These are phyloP conservation scores for Ganoderma sp. DNA, from an alignment of 1,284 basidiomycete genomes.

Conservation along the genomic window DNA sequence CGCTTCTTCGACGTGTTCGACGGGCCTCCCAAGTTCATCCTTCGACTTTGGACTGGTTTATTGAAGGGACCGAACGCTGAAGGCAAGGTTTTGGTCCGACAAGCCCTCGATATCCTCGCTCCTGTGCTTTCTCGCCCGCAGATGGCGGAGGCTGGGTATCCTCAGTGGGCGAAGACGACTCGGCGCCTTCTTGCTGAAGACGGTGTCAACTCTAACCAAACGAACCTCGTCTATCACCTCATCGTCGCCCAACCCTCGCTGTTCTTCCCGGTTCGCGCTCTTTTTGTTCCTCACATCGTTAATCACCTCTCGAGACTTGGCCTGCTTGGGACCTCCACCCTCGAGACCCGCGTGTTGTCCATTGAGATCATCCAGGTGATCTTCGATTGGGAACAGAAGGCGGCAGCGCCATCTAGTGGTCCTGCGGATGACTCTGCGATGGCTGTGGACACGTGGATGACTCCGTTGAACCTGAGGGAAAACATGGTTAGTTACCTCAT, in stretches of 20 bases:
- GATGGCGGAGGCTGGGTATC: slow-evolving; percentile 64
- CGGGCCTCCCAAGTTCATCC: slow-evolving; percentile 91
- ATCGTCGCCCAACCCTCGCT: slow-evolving; percentile 91
- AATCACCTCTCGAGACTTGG: slow-evolving; percentile 90
- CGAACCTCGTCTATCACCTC: slow-evolving; percentile 90
- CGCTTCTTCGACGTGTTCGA: slow-evolving; percentile 93
- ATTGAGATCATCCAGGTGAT: slow-evolving; percentile 88
- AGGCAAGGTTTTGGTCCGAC: slow-evolving; percentile 82
- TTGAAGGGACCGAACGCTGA: slow-evolving; percentile 83
- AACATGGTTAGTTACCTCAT: slow-evolving; percentile 94
- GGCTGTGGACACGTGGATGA: slow-evolving; percentile 58
- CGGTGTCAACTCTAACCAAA: slow-evolving; percentile 80
- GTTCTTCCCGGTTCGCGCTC: slow-evolving; percentile 92
- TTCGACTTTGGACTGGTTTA: slow-evolving; percentile 95
- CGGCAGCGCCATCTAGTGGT: slow-evolving; percentile 41
- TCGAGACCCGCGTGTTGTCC: slow-evolving; percentile 83
- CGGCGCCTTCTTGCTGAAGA: slow-evolving; percentile 91
- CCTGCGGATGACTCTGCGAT: slow-evolving; percentile 29
- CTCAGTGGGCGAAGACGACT: slow-evolving; percentile 90
- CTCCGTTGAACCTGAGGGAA: slow-evolving; percentile 84
- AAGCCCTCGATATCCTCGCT: slow-evolving; percentile 91
- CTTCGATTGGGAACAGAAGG: slow-evolving; percentile 84
- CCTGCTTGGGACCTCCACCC: slow-evolving; percentile 74
- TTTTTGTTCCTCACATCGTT: slow-evolving; percentile 97
- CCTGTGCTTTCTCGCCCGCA: slow-evolving; percentile 78